Percentiles rank a stretch among this genome's conserved stretches.
phyloP scores from a whole-genome alignment of 768 basidiomycete species.

The Mycena haematopus region DNA sequence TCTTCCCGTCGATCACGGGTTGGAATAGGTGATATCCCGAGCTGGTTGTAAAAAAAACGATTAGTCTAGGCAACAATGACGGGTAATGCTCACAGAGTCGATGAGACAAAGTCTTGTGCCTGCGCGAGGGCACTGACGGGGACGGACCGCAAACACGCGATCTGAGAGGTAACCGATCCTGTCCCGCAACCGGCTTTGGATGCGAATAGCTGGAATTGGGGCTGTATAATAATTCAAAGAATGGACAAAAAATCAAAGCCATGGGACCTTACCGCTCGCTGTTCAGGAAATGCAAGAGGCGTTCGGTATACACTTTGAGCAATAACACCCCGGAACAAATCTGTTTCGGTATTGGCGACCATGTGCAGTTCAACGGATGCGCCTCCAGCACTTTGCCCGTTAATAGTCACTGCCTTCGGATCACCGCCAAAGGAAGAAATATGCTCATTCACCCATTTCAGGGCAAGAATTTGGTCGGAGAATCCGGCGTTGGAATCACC shows the following conservation, averaged over 20 bases:
- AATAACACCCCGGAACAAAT: conserved; percentile 61
- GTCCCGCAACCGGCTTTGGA: conserved; percentile 55
- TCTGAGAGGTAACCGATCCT: conserved; percentile 40
- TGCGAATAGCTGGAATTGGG: conserved; percentile 59
- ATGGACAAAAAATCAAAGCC: background rate
- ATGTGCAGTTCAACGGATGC: conserved; percentile 65
- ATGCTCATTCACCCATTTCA: conserved; percentile 69
- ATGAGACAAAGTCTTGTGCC: conserved; percentile 52
- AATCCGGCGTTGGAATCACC: conserved; percentile 63
- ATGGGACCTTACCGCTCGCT: conserved; percentile 51
- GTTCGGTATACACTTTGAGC: conserved; percentile 66
- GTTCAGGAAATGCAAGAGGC: conserved; percentile 55
- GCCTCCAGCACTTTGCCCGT: conserved; percentile 67
- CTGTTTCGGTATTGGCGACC: conserved; percentile 46
- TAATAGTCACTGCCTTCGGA: conserved; percentile 58
- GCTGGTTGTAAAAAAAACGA: background rate
- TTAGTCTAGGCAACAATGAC: background rate
- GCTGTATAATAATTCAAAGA: conserved; percentile 37
- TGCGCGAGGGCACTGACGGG: conserved; percentile 56
- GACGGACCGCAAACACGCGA: conserved; percentile 57
- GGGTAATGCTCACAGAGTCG: background rate
- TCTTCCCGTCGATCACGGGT: conserved; percentile 61
- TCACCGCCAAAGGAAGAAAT: conserved; percentile 72
- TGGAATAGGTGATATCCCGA: conserved; percentile 54
- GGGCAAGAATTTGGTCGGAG: conserved; percentile 64